phyloP scores from a whole-genome alignment of 306 rosid species.

The Lablab purpureus region DNA sequence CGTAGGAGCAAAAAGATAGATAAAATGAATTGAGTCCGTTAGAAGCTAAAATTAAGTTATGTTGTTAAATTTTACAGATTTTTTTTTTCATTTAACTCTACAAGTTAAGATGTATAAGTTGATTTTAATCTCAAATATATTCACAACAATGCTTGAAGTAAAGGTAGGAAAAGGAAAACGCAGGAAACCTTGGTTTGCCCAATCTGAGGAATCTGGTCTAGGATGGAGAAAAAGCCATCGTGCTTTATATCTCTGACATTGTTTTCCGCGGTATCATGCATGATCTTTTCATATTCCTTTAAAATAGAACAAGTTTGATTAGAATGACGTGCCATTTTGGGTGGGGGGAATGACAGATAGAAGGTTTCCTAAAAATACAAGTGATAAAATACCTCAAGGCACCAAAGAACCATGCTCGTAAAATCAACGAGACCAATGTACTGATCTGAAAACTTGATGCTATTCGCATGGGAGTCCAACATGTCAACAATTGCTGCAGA shows the following conservation, averaged over 20 bases:
- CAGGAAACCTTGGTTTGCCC: conserved; percentile 68
- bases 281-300: conserved; percentile 57
- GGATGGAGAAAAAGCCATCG: conserved; percentile 49
- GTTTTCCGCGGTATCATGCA: not conserved
- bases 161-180: not conserved
- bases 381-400: conserved; percentile 66
- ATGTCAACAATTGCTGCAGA: conserved; percentile 60
- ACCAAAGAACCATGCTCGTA: conserved; percentile 68
- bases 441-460: conserved; percentile 48
- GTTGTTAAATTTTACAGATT: not conserved
- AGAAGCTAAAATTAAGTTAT: not conserved
- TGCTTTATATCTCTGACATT: conserved; percentile 31
- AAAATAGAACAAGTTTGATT: conserved; percentile 15
- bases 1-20: not conserved
- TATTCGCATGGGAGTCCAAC: conserved; percentile 23
- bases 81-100: not conserved
- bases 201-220: conserved; percentile 62
- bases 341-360: not conserved
- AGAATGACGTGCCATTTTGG: conserved; percentile 26
- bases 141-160: not conserved
- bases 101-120: not conserved
- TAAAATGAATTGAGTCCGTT: not conserved
- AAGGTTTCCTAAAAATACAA: not conserved
- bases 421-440: conserved; percentile 61
- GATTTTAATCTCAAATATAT: not conserved